Percentiles rank a stretch among this genome's conserved stretches.
Evolutionary conservation across 768 basidiomycete genomes (phyloP).

Genomic region (Lentinula edodes): DNA sequence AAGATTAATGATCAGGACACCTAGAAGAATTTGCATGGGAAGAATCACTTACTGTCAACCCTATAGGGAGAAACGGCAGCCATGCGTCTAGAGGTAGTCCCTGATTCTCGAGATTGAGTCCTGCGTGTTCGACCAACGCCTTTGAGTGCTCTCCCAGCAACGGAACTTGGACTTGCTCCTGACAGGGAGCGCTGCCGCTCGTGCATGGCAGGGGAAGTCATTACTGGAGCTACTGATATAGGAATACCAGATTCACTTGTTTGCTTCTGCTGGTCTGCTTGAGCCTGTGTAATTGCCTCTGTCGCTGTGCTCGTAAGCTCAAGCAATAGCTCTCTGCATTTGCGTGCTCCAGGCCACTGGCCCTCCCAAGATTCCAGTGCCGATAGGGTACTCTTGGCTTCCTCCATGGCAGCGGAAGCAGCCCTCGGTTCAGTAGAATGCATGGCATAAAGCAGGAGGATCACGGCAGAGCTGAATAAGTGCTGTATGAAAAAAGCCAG

Average conservation of each 20-base stretch:
- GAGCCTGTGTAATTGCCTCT: constrained; percentile 51
- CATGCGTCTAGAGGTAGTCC: constrained; percentile 42
- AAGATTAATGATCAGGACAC: constrained; percentile 12
- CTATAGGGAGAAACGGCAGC: constrained; percentile 61
- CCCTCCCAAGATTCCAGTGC: constrained; percentile 81
- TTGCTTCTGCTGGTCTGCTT: not conserved
- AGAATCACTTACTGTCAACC: constrained; percentile 48
- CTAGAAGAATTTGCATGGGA: not conserved
- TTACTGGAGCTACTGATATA: constrained; percentile 15
- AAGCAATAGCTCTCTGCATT: constrained; percentile 76
- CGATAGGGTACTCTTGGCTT: constrained; percentile 65
- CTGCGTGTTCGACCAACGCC: constrained; percentile 47
- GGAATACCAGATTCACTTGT: constrained; percentile 20
- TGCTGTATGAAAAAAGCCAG: constrained; percentile 88
- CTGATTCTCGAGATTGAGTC: constrained; percentile 56
- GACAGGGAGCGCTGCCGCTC: constrained; percentile 52
- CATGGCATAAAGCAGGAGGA: constrained; percentile 83
- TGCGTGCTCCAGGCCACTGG: constrained; percentile 82
- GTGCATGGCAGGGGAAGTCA: constrained; percentile 28
- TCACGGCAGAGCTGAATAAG: constrained; percentile 83
- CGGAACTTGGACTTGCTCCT: constrained; percentile 37
- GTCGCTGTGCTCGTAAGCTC: constrained; percentile 66
- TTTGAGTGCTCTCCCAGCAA: constrained; percentile 31
- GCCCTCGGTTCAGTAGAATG: constrained; percentile 64
- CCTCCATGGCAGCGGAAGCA: constrained; percentile 73